Base-by-base conservation (phyloP, 768 basidiomycete genomes). In the Serpula lacrymans region DNA sequence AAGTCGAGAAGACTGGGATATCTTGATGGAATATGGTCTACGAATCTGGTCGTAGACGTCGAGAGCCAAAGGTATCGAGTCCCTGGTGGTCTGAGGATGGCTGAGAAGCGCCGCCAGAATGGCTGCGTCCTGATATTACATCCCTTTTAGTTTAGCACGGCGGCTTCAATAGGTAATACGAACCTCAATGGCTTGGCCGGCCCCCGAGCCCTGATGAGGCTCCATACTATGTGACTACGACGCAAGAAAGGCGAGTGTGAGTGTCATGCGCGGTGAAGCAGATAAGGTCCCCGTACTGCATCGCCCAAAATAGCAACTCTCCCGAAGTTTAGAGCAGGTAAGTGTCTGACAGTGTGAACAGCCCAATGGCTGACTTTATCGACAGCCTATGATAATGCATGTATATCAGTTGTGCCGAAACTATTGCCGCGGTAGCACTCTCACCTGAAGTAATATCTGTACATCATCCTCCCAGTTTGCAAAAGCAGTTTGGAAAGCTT, bases 391-490 rank as follows among this genome's bases (percentile, higher is more conserved):
- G n/a, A n/a, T n/a, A n/a, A n/a, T n/a, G n/a, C n/a, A n/a, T n/a
- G n/a, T n/a, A n/a, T n/a, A n/a, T n/a, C n/a, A n/a, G n/a, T n/a
- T n/a, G n/a, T n/a, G n/a, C n/a, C n/a, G n/a, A n/a, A n/a, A n/a
- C n/a, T n/a, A n/a, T n/a, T n/a, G n/a, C n/a, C n/a, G n/a, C n/a
- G n/a, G n/a, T n/a, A n/a, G n/a, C n/a, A n/a, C n/a, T n/a, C 65
- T 46, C 37, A 80, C 84, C 60, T 76, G 61, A 13, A 86, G 51
- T 0, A 87, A 53, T 1, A 68, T 66, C 48, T 75, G 71, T 4
- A 77, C 76, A 23, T 84, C 82, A 2, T 74, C 66, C 56, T 84
- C 82, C 70, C 83, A 80, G 24, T 62, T 51, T 21, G 58, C 54
- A 47, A 79, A 84, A 21, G 67, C 55, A 7, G 48, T 50, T 5